Base-by-base conservation (phyloP, 2,329 filamentous ascomycete genomes). In the Cladobotryum protrusum region DNA sequence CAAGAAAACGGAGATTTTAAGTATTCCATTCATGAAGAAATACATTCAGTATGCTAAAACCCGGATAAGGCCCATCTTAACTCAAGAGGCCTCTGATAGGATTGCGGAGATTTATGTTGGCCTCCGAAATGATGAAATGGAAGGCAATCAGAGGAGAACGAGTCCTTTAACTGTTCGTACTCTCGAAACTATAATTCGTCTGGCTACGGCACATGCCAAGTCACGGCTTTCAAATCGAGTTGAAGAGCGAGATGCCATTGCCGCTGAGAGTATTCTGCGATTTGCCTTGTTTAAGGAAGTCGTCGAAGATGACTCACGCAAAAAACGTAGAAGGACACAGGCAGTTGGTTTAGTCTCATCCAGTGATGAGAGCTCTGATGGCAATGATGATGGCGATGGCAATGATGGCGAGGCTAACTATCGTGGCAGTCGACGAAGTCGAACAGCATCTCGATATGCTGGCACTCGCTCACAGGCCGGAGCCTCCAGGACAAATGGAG, bases 231-330 rank as follows among this genome's bases (percentile, higher is more conserved):
- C 90, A 1, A 90, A 82, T 63, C 78, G 89, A 37, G 89, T 99
- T 3, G 91, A 97, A 57, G 87, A 95, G 65, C 84, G 85, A 49
- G 93, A 99, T 66, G 91, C 92, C 1, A 72, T 87, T 47, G 85
- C 90, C 33, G 93, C 93, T 9, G 92, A 99, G 66, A 79, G 83
- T 8, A 95, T 99, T 57, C 73, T 99, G 32, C 82, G 93, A 15
- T 99, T 96, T 63, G 95, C 93, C 2, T 78, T 99, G 34, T 99
- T 99, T 79, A 97, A 97, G 67, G 93, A 99, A 72, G 85, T 99
- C 1, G 78, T 96, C 3, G 78, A 84, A 61, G 78, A 83, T 56
- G 85, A 90, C 66, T 87, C 90, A 51, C 81, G 84, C 59, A 93
- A 92, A 75, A 86, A 93, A 69, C 82, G 91, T 60, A 85, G 89